phyloP scores from a whole-genome alignment of 2,329 filamentous ascomycete genomes.

The Hortaea sp. region DNA sequence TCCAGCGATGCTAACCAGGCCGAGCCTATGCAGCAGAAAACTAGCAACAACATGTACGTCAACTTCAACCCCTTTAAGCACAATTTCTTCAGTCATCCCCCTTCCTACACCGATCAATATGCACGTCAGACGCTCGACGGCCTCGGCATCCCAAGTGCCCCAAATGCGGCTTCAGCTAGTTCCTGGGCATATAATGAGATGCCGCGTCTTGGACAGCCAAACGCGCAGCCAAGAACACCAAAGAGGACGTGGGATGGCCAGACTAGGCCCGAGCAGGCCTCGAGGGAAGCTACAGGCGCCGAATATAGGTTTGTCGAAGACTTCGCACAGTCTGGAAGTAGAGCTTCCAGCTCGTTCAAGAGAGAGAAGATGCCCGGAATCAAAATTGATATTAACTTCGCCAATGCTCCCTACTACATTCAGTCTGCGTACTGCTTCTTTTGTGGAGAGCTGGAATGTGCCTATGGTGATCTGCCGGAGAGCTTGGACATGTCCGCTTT shows the following conservation, averaged over 20 bases:
- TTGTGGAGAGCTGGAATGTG: constrained; percentile 8
- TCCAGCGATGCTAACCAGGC: constrained; percentile 5
- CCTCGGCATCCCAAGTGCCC: background rate
- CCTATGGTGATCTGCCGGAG: constrained; percentile 6
- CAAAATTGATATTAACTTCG: background rate
- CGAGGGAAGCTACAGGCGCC: too few relatives aligned
- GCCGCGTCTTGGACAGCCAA: background rate
- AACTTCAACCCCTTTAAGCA: constrained; percentile 4
- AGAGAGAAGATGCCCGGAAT: background rate
- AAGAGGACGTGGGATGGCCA: too few relatives aligned
- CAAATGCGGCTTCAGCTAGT: background rate
- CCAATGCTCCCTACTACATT: constrained; percentile 7
- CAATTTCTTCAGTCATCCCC: constrained; percentile 1
- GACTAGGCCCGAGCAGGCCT: too few relatives aligned
- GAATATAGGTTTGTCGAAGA: background rate
- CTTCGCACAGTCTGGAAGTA: background rate
- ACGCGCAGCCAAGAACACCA: background rate
- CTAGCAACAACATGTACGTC: constrained; percentile 24
- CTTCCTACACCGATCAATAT: constrained; percentile 1
- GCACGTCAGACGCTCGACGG: constrained; percentile 9
- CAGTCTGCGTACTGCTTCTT: constrained; percentile 10
- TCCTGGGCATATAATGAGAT: background rate
- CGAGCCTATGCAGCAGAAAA: constrained; percentile 21
- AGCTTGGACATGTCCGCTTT: constrained; percentile 18
- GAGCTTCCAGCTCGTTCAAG: background rate